phyloP scores from a whole-genome alignment of 345 rosid genomes.

The Heritiera littoralis region DNA sequence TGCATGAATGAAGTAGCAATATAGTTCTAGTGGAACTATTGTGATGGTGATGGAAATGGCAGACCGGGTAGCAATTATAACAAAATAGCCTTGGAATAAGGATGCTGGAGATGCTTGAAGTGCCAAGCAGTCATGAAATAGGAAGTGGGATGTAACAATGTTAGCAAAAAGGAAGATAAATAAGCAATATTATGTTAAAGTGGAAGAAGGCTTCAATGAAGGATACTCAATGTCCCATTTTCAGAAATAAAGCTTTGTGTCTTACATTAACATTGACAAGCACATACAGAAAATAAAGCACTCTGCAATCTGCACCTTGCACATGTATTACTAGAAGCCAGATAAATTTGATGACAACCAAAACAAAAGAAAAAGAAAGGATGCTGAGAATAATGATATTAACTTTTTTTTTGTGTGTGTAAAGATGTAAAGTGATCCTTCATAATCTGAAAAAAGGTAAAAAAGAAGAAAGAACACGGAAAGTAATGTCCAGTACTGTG shows the following conservation, averaged over 20 bases:
- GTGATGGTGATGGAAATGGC: neutral
- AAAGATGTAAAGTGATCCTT: neutral
- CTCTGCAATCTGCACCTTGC: too few species aligned
- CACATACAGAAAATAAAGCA: too few species aligned
- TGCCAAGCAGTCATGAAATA: neutral
- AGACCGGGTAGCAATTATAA: neutral
- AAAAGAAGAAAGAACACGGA: neutral
- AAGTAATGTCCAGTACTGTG: slow-evolving; percentile 42
- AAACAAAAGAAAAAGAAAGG: too few species aligned
- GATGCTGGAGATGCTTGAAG: neutral
- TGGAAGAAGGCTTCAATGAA: neutral
- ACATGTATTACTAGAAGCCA: too few species aligned
- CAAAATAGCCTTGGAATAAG: neutral
- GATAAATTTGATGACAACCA: too few species aligned
- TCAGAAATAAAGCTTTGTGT: neutral
- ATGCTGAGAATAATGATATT: too few species aligned
- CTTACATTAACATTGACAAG: too few species aligned
- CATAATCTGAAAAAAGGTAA: neutral
- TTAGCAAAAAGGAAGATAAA: neutral
- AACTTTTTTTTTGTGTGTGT: too few species aligned
- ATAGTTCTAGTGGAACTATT: neutral
- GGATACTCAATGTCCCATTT: neutral
- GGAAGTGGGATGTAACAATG: too few species aligned
- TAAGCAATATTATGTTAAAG: too few species aligned
- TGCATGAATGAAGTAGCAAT: neutral